A percentile compares a stretch with the other conserved stretches of the same genome.
Conservation (phyloP, 768 basidiomycete species). For the Boletus edulis region DNA sequence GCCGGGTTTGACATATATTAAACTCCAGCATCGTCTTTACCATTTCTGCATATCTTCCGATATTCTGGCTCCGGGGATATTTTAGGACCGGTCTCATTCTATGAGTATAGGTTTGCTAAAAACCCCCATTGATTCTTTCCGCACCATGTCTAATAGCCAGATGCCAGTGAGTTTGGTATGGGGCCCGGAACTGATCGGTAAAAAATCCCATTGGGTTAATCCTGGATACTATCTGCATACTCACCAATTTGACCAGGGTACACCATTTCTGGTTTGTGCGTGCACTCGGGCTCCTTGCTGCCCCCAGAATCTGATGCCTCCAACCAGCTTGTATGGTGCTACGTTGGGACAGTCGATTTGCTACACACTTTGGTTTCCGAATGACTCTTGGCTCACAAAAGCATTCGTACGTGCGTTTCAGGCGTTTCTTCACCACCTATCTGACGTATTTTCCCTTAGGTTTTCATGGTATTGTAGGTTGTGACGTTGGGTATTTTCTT, state of each 20-base stretch:
- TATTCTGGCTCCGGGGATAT: too few relatives aligned
- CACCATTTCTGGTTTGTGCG: neutral
- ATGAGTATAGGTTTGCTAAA: too few relatives aligned
- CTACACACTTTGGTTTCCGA: conserved; percentile 11
- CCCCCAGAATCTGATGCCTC: neutral
- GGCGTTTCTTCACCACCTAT: neutral
- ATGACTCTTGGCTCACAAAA: conserved; percentile 2
- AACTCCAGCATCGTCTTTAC: too few relatives aligned
- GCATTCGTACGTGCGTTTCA: neutral
- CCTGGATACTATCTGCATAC: too few relatives aligned
- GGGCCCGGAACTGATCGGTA: too few relatives aligned
- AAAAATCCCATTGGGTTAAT: too few relatives aligned
- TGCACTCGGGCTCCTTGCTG: neutral
- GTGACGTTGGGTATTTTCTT: neutral
- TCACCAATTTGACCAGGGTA: conserved; percentile 1
- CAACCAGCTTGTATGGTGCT: conserved; percentile 9
- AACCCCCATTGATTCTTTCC: too few relatives aligned
- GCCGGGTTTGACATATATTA: too few relatives aligned
- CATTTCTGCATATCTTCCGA: too few relatives aligned
- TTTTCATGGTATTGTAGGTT: conserved; percentile 1
- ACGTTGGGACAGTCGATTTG: conserved; percentile 11
- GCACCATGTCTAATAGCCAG: too few relatives aligned
- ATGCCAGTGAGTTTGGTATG: too few relatives aligned
- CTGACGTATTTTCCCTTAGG: neutral
- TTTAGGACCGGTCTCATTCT: too few relatives aligned